Conservation (phyloP, 2,329 filamentous ascomycete species). For the Chaetomium sp. region DNA sequence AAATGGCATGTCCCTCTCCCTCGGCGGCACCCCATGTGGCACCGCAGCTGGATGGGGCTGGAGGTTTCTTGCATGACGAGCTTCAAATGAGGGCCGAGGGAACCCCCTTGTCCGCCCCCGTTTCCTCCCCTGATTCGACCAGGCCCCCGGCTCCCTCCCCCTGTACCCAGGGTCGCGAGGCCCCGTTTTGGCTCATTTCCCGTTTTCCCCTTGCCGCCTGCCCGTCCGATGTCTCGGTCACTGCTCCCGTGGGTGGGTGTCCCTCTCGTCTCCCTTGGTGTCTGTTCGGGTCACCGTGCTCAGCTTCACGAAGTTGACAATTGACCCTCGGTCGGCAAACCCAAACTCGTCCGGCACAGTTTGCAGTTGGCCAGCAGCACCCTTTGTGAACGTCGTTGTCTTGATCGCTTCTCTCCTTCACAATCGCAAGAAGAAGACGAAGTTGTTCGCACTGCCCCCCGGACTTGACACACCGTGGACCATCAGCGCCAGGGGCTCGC, state of each 20-base stretch:
- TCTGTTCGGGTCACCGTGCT: constrained; percentile 18
- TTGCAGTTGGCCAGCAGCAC: constrained; percentile 14
- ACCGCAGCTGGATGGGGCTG: constrained; percentile 15
- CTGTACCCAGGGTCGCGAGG: constrained; percentile 24
- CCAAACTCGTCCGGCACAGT: constrained; percentile 21
- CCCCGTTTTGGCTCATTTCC: constrained; percentile 31
- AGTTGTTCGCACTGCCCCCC: constrained; percentile 18
- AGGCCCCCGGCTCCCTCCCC: constrained; percentile 28
- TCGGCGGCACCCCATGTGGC: constrained; percentile 13
- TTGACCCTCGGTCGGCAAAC: neutral
- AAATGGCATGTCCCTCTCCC: constrained; percentile 13
- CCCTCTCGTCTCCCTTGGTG: constrained; percentile 22
- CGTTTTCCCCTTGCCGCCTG: constrained; percentile 12
- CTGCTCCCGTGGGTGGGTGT: neutral
- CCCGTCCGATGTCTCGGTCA: constrained; percentile 10
- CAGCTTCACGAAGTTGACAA: constrained; percentile 1
- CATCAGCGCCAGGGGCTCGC: constrained; percentile 28
- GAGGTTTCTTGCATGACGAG: constrained; percentile 28
- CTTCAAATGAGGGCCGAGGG: constrained; percentile 28
- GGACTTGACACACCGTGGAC: constrained; percentile 20
- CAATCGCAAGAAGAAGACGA: constrained; percentile 1
- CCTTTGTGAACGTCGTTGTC: neutral
- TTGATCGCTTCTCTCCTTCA: neutral
- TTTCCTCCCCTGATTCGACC: constrained; percentile 34
- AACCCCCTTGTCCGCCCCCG: constrained; percentile 21